Conservation (phyloP, 2,329 filamentous ascomycete species). For the Cercospora sp. region DNA sequence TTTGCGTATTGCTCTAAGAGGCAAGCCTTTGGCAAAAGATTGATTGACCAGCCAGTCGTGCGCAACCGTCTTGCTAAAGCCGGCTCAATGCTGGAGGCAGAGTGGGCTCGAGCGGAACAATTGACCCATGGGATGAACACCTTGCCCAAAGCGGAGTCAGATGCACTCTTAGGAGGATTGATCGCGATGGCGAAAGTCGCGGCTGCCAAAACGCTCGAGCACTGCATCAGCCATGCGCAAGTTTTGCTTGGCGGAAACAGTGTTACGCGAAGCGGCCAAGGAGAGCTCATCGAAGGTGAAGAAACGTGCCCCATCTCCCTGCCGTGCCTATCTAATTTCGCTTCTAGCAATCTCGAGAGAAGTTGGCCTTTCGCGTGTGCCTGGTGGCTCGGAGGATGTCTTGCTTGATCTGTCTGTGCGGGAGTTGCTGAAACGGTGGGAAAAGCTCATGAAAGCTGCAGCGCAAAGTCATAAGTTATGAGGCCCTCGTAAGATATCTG, state of each 20-base stretch:
- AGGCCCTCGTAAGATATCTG: background rate
- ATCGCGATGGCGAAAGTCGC: background rate
- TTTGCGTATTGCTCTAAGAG: background rate
- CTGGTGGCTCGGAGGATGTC: background rate
- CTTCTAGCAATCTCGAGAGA: background rate
- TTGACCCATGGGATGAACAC: background rate
- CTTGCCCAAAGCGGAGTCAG: background rate
- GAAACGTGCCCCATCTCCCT: background rate
- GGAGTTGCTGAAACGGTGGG: background rate
- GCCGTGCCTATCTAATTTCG: background rate
- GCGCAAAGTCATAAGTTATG: background rate
- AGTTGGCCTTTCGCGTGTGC: background rate
- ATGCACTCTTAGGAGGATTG: background rate
- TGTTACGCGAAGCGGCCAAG: background rate
- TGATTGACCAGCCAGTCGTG: slow-evolving; percentile 1
- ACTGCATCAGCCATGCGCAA: slow-evolving; percentile 1
- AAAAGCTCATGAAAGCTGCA: background rate
- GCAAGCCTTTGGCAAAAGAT: background rate
- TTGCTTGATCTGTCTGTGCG: background rate
- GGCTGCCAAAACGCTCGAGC: background rate
- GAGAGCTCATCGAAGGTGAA: slow-evolving; percentile 1
- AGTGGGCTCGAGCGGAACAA: background rate
- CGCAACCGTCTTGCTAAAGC: background rate
- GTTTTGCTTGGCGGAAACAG: background rate
- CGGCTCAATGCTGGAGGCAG: background rate